Evolutionary conservation across 2,329 filamentous ascomycete genomes (phyloP).

Genomic region (Pseudopithomyces maydicus): DNA sequence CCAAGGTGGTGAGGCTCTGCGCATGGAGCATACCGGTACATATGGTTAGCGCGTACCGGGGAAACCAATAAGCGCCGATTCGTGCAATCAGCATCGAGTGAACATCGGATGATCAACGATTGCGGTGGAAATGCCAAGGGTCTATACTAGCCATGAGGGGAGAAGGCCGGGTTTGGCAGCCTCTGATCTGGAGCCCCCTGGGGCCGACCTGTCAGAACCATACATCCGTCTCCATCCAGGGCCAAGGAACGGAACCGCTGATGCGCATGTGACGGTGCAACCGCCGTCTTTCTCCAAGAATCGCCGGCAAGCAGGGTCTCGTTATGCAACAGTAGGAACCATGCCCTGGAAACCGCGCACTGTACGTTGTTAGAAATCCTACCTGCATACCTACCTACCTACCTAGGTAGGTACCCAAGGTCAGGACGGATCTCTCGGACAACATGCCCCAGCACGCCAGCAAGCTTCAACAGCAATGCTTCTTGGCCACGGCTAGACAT

Average conservation of each 20-base stretch:
- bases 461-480: not conserved
- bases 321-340: not conserved
- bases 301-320: not conserved
- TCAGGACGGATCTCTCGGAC: not conserved
- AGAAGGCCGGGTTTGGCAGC: not conserved
- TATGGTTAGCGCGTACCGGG: not conserved
- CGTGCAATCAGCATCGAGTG: not conserved
- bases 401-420: not conserved
- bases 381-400: too few relatives aligned
- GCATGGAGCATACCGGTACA: not conserved
- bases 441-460: not conserved
- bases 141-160: not conserved
- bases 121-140: not conserved
- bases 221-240: too few relatives aligned
- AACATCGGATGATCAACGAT: not conserved
- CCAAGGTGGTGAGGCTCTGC: slow-evolving; percentile 3
- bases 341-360: too few relatives aligned
- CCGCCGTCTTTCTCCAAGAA: too few relatives aligned
- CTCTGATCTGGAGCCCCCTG: not conserved
- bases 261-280: not conserved
- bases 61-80: not conserved
- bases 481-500: not conserved
- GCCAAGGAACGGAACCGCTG: not conserved
- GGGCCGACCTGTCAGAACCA: not conserved
- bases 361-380: not conserved